A percentile compares a stretch with the other conserved stretches of the same genome.
phyloP scores from a whole-genome alignment of 169 alveolate genomes.

The Cryptosporidium meleagridis region DNA sequence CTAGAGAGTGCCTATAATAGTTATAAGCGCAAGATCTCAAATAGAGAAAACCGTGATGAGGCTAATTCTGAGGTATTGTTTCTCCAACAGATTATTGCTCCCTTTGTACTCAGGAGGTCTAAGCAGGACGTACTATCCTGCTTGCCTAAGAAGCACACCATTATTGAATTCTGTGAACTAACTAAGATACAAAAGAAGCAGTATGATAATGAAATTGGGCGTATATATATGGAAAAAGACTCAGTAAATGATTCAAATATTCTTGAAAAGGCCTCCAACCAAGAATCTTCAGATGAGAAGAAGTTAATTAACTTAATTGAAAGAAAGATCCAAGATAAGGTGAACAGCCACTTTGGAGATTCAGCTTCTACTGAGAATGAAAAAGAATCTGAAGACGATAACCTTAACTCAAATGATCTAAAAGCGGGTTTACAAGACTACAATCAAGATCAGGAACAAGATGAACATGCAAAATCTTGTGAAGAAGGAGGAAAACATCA shows the following conservation, averaged over 20 bases:
- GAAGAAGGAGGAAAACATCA: background rate
- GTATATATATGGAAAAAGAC: background rate
- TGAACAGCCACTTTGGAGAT: slow-evolving; percentile 18
- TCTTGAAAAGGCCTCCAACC: background rate
- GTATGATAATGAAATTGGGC: slow-evolving; percentile 19
- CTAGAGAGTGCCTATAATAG: slow-evolving; percentile 83
- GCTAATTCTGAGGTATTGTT: slow-evolving; percentile 77
- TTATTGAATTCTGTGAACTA: slow-evolving; percentile 71
- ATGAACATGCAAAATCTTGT: background rate
- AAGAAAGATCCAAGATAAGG: slow-evolving; percentile 43
- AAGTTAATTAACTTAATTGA: background rate
- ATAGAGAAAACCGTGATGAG: background rate
- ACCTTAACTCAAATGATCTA: background rate
- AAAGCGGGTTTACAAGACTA: background rate
- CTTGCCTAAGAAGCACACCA: slow-evolving; percentile 85
- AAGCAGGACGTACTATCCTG: slow-evolving; percentile 88
- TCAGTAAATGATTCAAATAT: background rate
- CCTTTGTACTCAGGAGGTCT: slow-evolving; percentile 88
- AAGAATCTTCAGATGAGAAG: background rate
- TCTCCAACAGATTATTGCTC: slow-evolving; percentile 87
- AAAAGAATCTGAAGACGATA: background rate
- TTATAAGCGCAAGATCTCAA: slow-evolving; percentile 64
- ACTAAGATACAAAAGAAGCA: slow-evolving; percentile 19
- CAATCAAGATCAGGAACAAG: background rate
- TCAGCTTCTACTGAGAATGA: slow-evolving; percentile 4